Evolutionary conservation across 179 eudicot genomes (phyloP), one percentile per base, ranked within the genome.

Genomic region (Camellia oleifera): DNA sequence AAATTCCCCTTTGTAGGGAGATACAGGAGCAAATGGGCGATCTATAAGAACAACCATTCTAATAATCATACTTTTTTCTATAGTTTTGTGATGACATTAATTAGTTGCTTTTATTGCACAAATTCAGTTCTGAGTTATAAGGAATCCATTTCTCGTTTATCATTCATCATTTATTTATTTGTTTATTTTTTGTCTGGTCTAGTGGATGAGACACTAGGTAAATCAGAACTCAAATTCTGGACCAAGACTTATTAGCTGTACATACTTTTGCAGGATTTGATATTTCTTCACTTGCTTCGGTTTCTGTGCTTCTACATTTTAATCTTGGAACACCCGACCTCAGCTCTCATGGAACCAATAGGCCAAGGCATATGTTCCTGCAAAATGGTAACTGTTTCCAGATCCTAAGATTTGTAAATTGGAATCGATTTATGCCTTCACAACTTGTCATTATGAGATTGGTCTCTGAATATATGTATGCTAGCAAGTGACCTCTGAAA

Each of bases 231-330:
- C n/a, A 12, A 45, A 15, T n/a, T 71, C 9, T 71, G 20, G 76
- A 52, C 44, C 26, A 45, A 52, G 17, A 26, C 76, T 10, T 52
- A 23, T 72, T 72, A 13, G 18, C 62, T 40, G 13, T 7, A 20
- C 20, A 3, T 45, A 46, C 14, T 46, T 12, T 13, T 72, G 76
- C 79, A 78, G 81, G 79, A 14, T 79, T 79, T 32, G 40, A 32
- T 32, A 32, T 32, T 58, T 76, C 71, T 74, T 82, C 82, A 66
- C 79, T 79, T 44, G 67, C 71, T 67, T 79, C 82, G 0, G 81
- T 45, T 68, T 78, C 84, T 13, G 75, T 53, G 62, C 62, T 79
- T 60, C 81, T 72, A 45, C 80, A 15, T 53, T 32, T 78, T 17
- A 82, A 73, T 56, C 17, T 78, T 45, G 75, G 61, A 78, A 42